Evolutionary conservation across 257 asterid species (phyloP).

Genomic region (Striga asiatica): DNA sequence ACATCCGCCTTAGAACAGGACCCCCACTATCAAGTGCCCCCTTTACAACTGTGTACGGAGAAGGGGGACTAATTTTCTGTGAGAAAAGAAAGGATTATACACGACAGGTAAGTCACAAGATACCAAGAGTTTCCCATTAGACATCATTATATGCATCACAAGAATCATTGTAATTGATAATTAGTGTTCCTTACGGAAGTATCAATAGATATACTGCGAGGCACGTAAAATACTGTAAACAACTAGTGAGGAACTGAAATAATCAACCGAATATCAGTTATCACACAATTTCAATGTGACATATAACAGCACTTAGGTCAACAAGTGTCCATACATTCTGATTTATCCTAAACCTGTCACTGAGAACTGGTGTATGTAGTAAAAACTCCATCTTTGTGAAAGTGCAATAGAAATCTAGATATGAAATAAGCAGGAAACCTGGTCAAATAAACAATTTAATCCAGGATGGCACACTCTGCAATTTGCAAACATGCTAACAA

Average conservation of each 20-base stretch:
- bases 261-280: background rate
- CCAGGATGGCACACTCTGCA: background rate
- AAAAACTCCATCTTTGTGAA: background rate
- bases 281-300: background rate
- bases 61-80: constrained; percentile 89
- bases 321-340: background rate
- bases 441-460: background rate
- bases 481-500: background rate
- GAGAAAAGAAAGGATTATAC: background rate
- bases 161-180: background rate
- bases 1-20: constrained; percentile 64
- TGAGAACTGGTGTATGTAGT: background rate
- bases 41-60: constrained; percentile 71
- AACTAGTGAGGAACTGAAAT: background rate
- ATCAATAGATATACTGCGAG: background rate
- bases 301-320: background rate
- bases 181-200: background rate
- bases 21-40: constrained; percentile 74
- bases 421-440: background rate
- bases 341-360: background rate
- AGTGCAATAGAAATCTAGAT: background rate
- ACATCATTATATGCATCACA: background rate
- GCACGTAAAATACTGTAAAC: background rate
- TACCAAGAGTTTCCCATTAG: background rate
- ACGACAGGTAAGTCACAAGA: constrained; percentile 7